These are phyloP conservation scores for Volvox africanus DNA, from an alignment of 139 green algal genomes.

Conservation along the genomic window DNA sequence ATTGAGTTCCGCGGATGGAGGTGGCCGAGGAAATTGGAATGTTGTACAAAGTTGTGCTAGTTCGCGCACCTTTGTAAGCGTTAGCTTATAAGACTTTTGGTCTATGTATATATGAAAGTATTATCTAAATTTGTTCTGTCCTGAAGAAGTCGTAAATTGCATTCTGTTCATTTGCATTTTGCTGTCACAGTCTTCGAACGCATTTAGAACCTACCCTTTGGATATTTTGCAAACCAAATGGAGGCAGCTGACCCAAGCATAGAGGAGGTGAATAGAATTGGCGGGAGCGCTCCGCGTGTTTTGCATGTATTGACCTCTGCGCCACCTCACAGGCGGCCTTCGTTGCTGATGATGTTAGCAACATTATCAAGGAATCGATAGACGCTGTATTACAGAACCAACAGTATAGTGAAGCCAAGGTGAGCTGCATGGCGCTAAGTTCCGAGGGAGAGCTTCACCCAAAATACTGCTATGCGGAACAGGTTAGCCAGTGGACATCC, in stretches of 20 bases:
- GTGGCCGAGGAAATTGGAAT: no score
- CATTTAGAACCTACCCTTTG: neutral
- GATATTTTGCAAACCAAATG: neutral
- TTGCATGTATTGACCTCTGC: slow-evolving; percentile 16
- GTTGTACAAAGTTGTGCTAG: no score
- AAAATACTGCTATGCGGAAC: neutral
- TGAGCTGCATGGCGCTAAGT: slow-evolving; percentile 40
- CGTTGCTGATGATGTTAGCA: slow-evolving; percentile 86
- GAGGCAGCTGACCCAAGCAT: slow-evolving; percentile 25
- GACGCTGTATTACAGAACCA: slow-evolving; percentile 82
- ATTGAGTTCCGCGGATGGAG: no score
- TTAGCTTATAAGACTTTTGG: no score
- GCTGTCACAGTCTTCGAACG: neutral
- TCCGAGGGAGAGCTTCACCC: no score
- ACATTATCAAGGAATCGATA: slow-evolving; percentile 89
- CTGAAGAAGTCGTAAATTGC: no score
- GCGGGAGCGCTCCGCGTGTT: neutral
- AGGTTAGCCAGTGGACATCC: slow-evolving; percentile 85
- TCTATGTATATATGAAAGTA: no score
- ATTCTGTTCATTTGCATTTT: no score
- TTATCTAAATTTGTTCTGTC: no score
- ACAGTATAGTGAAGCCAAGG: slow-evolving; percentile 81
- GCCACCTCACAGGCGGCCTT: slow-evolving; percentile 76
- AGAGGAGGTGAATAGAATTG: slow-evolving; percentile 18
- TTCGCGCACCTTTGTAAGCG: no score